These are phyloP conservation scores for Byssoonygena ceratinophila DNA, from an alignment of 2,329 filamentous ascomycete species.

Conservation along the genomic window DNA sequence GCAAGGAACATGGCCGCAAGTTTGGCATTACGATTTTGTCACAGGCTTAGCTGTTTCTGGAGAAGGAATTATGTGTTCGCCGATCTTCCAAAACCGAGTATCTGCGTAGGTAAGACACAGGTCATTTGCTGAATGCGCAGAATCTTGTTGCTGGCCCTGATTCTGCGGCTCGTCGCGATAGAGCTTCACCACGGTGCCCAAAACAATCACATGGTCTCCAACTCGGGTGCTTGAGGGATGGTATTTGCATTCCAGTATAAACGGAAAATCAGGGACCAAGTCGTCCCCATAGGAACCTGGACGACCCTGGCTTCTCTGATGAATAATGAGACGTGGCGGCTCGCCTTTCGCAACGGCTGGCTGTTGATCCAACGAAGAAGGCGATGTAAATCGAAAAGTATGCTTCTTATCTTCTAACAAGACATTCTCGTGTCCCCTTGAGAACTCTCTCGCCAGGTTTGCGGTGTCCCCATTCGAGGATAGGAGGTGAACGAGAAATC, in stretches of 20 bases:
- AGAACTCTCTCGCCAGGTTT: conserved; percentile 32
- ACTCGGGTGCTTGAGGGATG: conserved; percentile 30
- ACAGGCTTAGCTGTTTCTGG: not conserved
- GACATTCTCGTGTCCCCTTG: conserved; percentile 31
- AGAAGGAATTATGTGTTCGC: conserved; percentile 22
- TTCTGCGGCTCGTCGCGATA: conserved; percentile 17
- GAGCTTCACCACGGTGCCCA: conserved; percentile 29
- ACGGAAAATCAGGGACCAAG: conserved; percentile 25
- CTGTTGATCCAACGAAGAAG: not conserved
- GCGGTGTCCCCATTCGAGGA: conserved; percentile 26
- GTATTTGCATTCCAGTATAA: conserved; percentile 33
- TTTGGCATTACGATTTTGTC: not conserved
- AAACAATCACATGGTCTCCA: conserved; percentile 33
- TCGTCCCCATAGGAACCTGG: not conserved
- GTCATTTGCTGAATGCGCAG: conserved; percentile 11
- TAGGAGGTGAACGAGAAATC: conserved; percentile 46
- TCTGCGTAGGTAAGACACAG: conserved; percentile 36
- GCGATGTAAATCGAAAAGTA: conserved; percentile 15
- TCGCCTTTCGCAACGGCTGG: conserved; percentile 14
- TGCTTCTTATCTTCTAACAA: conserved; percentile 17
- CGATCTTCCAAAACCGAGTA: conserved; percentile 36
- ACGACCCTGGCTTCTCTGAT: not conserved
- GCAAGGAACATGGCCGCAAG: not conserved
- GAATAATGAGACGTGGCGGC: conserved; percentile 15
- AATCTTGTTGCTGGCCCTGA: not conserved